Evolutionary conservation across 257 asterid genomes (phyloP).

Genomic region (Solanum pennellii): DNA sequence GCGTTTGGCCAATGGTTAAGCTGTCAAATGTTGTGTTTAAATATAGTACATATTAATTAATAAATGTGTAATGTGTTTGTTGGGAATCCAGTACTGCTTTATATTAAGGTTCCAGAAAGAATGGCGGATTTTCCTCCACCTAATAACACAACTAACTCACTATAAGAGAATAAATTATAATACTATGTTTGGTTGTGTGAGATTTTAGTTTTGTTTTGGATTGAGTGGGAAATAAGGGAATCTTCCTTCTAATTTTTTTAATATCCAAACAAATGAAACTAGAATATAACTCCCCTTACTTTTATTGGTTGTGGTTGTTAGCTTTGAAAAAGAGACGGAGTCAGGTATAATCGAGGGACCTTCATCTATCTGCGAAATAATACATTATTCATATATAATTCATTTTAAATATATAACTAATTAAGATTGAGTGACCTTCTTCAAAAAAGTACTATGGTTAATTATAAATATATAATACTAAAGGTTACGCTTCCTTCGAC

Average conservation of each 20-base stretch:
- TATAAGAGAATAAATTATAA: background rate
- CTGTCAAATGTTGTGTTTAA: background rate
- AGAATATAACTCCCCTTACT: background rate
- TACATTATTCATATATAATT: too few species aligned
- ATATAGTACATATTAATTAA: background rate
- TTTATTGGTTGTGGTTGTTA: background rate
- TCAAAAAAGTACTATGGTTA: background rate
- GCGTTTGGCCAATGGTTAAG: background rate
- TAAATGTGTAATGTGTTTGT: background rate
- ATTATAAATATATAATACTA: too few species aligned
- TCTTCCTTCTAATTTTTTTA: background rate
- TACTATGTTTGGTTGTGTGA: background rate
- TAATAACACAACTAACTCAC: background rate
- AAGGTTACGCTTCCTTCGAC: too few species aligned
- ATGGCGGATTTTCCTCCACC: conserved; percentile 8
- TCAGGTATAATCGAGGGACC: background rate
- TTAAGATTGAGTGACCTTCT: background rate
- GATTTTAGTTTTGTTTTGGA: background rate
- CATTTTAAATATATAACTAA: too few species aligned
- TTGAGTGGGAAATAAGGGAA: background rate
- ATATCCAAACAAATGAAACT: background rate
- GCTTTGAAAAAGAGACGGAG: background rate
- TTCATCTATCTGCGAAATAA: fast-evolving
- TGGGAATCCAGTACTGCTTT: background rate
- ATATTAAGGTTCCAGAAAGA: background rate